A percentile compares a stretch with the other conserved stretches of the same genome.
Evolutionary conservation across 1,284 basidiomycete genomes (phyloP).

Genomic region (Schizophyllum commune): DNA sequence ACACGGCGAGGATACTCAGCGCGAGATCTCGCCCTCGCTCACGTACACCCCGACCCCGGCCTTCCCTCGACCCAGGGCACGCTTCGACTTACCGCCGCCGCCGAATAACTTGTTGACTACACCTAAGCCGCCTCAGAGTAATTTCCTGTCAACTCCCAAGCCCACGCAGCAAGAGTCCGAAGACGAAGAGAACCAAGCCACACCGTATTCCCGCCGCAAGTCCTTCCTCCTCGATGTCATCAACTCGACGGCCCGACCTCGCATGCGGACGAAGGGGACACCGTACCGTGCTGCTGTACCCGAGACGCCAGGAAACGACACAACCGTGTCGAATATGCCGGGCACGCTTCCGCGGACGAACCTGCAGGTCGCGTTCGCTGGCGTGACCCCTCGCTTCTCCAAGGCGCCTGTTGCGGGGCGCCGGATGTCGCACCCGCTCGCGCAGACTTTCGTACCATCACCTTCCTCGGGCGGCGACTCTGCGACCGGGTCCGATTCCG

Average conservation of each 20-base stretch:
- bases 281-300: constrained; percentile 46
- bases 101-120: constrained; percentile 28
- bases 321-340: constrained; percentile 1
- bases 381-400: constrained; percentile 52
- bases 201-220: constrained; percentile 59
- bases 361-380: constrained; percentile 46
- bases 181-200: constrained; percentile 29
- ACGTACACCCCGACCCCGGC: constrained; percentile 59
- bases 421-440: constrained; percentile 54
- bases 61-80: constrained; percentile 50
- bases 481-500: constrained; percentile 21
- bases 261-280: constrained; percentile 47
- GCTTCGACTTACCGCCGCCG: constrained; percentile 43
- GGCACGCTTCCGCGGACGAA: constrained; percentile 17
- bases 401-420: constrained; percentile 19
- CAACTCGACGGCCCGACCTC: constrained; percentile 68
- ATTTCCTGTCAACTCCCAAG: constrained; percentile 18
- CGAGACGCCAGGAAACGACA: constrained; percentile 16
- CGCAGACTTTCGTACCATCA: constrained; percentile 37
- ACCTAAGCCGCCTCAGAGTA: constrained; percentile 18
- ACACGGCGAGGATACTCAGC: constrained; percentile 19
- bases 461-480: constrained; percentile 7
- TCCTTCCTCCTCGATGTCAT: constrained; percentile 75
- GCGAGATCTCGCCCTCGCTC: constrained; percentile 30
- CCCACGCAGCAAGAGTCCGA: constrained; percentile 5